These are phyloP conservation scores for Albugo laibachii DNA, from an alignment of 352 stramenopile genomes.

Conservation along the genomic window DNA sequence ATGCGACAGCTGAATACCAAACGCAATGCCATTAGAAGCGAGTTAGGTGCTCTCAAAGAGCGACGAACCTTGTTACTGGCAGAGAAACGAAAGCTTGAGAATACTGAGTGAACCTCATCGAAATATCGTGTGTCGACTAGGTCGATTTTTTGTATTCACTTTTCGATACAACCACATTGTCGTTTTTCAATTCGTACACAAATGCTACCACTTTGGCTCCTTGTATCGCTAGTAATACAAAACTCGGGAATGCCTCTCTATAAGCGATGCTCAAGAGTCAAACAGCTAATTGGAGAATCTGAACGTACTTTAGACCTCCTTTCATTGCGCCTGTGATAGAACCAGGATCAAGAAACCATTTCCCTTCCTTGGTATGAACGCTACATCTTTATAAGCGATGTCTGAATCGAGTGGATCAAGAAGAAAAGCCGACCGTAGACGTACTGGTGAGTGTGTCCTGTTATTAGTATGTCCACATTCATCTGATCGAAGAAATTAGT, in stretches of 20 bases:
- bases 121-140: not conserved
- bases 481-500: conserved; percentile 26
- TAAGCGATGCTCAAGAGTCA: not conserved
- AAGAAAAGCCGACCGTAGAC: conserved; percentile 1
- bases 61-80: conserved; percentile 56
- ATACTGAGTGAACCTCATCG: conserved; percentile 12
- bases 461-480: conserved; percentile 95
- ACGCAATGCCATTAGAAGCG: conserved; percentile 70
- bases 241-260: conserved; percentile 82
- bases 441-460: conserved; percentile 87
- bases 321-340: conserved; percentile 91
- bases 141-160: conserved; percentile 66
- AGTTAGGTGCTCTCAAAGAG: conserved; percentile 64
- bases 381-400: conserved; percentile 35
- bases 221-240: conserved; percentile 97
- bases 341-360: conserved; percentile 94
- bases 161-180: conserved; percentile 76
- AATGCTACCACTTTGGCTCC: conserved; percentile 92
- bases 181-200: conserved; percentile 85
- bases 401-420: not conserved
- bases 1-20: conserved; percentile 64
- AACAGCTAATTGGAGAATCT: not conserved
- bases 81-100: conserved; percentile 69
- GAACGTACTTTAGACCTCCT: not conserved
- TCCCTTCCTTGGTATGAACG: conserved; percentile 85